Base-by-base conservation (phyloP, 352 stramenopile species). In the Phytophthora boehmeriae region DNA sequence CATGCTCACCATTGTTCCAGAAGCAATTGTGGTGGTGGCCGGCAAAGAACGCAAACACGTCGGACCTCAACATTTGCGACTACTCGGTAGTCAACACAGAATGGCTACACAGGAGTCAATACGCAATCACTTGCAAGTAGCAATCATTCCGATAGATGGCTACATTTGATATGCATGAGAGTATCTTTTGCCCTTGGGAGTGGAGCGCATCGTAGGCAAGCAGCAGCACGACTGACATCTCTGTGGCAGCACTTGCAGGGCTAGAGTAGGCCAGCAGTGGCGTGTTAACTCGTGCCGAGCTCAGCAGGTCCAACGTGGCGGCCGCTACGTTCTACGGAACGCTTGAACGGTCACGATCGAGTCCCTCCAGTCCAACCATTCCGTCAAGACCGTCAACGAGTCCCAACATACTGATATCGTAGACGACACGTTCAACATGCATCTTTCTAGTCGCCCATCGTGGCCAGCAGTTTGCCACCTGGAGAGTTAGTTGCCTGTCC, bases 1-100 rank as follows among this genome's bases (percentile, higher is more conserved):
- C 34, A n/a, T 35, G 48, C 57, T 34, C 32, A 68, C 64, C 65
- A 73, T 70, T 63, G 54, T 52, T 66, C 35, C 9, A 16, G n/a
- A 44, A 22, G n/a, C 38, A 20, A 44, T 44, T 44, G 38, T 44
- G 38, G 38, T 44, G 38, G 38, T 44, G 38, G 34, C 9, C 34
- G 34, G 14, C 5, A 39, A 39, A 17, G 34, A n/a, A 30, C 25
- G 25, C 25, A 30, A 30, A 30, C 25, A 30, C 6, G 10, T 39
- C 34, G 14, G 4, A 39, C 8, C 34, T 17, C 8, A 39, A n/a
- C 14, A 11, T 4, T 39, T 39, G 8, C 14, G 34, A 39, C 34
- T 39, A 17, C 9, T 4, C 4, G 8, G 34, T 39, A 39, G 34
- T 39, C 34, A 39, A n/a, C 2, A 39, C 5, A 16, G 34, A 39